These are phyloP conservation scores for Knufia petricola DNA, from an alignment of 2,329 filamentous ascomycete species.

Conservation along the genomic window DNA sequence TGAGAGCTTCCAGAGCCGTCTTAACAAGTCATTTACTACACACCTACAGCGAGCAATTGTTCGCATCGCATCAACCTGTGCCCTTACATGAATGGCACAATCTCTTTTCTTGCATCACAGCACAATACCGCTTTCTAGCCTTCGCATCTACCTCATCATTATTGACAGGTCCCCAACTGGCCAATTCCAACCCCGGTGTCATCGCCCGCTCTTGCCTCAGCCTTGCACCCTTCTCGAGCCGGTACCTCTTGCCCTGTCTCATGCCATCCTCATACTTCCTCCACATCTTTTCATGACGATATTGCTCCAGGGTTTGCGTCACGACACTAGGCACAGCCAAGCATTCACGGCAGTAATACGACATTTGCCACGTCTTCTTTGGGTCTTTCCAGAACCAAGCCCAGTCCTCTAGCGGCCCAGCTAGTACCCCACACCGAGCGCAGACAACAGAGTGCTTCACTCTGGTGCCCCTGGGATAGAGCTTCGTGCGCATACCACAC, in stretches of 20 bases:
- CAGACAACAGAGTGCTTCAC: conserved; percentile 6
- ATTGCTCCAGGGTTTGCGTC: background rate
- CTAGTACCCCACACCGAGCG: background rate
- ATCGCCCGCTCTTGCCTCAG: conserved; percentile 4
- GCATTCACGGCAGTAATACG: background rate
- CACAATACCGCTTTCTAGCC: background rate
- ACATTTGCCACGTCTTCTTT: background rate
- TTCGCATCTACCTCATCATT: background rate
- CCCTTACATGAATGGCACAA: background rate
- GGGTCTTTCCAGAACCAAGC: background rate
- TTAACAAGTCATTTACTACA: no score
- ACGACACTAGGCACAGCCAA: background rate
- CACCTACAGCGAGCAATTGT: no score
- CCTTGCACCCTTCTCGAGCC: conserved; percentile 3
- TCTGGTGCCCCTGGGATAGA: background rate
- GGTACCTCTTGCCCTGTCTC: background rate
- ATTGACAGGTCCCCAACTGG: background rate
- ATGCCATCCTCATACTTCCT: conserved; percentile 2
- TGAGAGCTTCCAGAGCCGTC: no score
- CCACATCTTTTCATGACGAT: conserved; percentile 4
- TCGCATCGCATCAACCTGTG: no score
- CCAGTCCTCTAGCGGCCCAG: background rate
- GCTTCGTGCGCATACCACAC: background rate
- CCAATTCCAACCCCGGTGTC: background rate
- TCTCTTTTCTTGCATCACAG: conserved; percentile 4